These are phyloP conservation scores for Cercophora scortea DNA, from an alignment of 495 filamentous ascomycete species.

Conservation along the genomic window DNA sequence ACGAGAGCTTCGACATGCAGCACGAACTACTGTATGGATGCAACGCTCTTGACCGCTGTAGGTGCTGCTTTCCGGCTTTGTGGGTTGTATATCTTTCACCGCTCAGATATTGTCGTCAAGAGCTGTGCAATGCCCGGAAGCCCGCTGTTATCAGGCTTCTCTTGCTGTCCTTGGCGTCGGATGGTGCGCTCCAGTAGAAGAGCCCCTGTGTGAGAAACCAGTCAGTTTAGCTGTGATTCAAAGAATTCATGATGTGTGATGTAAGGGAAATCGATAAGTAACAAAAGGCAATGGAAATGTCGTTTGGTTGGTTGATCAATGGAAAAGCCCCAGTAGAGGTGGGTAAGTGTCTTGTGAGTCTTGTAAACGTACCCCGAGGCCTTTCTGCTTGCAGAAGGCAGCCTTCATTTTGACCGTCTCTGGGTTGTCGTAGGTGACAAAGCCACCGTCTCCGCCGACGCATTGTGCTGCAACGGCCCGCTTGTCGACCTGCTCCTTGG, in stretches of 20 bases:
- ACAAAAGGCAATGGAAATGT: not conserved
- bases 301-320: no score
- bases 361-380: conserved; percentile 50
- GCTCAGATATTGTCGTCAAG: conserved; percentile 13
- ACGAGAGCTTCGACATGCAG: no score
- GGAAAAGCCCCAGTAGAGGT: not conserved
- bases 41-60: no score
- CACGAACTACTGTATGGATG: not conserved
- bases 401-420: conserved; percentile 81
- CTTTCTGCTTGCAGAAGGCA: conserved; percentile 64
- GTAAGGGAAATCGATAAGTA: not conserved
- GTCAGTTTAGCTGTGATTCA: not conserved
- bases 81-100: no score
- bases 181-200: conserved; percentile 90
- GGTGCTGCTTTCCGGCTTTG: no score
- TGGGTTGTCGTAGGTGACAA: conserved; percentile 80
- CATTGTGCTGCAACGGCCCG: conserved; percentile 64
- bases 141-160: conserved; percentile 70
- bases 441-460: conserved; percentile 73
- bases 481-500: conserved; percentile 63
- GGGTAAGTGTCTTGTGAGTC: not conserved
- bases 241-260: no score
- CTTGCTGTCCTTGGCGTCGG: conserved; percentile 55
- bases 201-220: conserved; percentile 46
- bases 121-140: conserved; percentile 61